Conservation (phyloP, 2,329 filamentous ascomycete genomes). For the Stagonosporopsis chrysanthemi region DNA sequence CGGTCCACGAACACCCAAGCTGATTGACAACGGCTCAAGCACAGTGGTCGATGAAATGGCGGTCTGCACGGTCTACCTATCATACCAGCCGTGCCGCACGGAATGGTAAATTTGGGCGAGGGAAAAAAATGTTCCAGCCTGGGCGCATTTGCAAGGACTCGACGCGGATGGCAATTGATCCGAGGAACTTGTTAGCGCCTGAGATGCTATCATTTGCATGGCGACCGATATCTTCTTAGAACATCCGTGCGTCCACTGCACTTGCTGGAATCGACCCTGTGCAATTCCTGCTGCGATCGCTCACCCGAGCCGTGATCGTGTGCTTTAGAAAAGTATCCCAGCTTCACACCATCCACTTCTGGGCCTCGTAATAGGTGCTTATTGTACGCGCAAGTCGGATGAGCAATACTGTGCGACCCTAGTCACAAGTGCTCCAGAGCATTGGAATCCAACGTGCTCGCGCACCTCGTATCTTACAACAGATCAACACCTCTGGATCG, state of each 20-base stretch:
- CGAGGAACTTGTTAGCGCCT: conserved; percentile 2
- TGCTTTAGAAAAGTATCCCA: background rate
- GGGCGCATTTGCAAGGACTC: background rate
- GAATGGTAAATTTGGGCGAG: background rate
- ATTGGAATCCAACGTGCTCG: background rate
- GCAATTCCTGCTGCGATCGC: background rate
- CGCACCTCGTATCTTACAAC: background rate
- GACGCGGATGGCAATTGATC: conserved; percentile 9
- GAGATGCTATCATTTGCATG: background rate
- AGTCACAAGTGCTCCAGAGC: background rate
- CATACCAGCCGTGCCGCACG: conserved; percentile 7
- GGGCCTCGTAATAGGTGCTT: background rate
- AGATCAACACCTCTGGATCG: conserved; percentile 19
- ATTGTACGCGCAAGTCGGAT: background rate
- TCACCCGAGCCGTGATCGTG: background rate
- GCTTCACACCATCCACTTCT: background rate
- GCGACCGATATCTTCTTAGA: background rate
- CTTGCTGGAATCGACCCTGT: background rate
- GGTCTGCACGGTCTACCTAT: background rate
- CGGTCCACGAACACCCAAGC: background rate
- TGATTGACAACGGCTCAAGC: background rate
- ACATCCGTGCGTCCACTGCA: background rate
- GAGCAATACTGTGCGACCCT: background rate
- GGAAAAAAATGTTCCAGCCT: background rate
- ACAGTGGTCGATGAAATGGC: background rate